These are phyloP conservation scores for Wickerhamiella alocasiicola DNA, from an alignment of 805 yeast genomes.

Conservation along the genomic window DNA sequence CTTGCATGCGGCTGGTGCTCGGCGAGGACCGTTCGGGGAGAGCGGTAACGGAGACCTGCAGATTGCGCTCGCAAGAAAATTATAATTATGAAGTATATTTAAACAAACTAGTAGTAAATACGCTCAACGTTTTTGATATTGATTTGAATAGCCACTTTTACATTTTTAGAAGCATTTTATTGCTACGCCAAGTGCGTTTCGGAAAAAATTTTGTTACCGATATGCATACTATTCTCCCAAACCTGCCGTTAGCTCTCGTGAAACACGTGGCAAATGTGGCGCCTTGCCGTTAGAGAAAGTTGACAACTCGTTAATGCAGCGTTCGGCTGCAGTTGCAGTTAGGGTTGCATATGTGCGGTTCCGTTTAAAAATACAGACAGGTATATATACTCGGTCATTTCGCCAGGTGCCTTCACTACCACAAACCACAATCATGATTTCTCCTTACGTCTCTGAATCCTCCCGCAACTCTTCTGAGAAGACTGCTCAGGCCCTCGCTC, in stretches of 20 bases:
- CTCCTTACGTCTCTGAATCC: not conserved
- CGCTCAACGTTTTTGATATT: no score
- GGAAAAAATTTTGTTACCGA: no score
- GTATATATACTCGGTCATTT: not conserved
- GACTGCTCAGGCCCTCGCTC: not conserved
- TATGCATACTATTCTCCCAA: no score
- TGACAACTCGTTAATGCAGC: not conserved
- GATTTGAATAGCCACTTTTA: no score
- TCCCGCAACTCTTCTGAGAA: not conserved
- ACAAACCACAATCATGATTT: not conserved
- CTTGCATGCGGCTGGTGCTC: not conserved
- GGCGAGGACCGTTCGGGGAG: not conserved
- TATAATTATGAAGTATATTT: not conserved
- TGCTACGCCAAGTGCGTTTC: no score
- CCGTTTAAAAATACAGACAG: not conserved
- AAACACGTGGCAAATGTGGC: no score
- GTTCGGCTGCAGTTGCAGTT: constrained; percentile 4
- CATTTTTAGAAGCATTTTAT: no score
- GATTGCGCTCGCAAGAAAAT: not conserved
- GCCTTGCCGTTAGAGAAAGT: no score
- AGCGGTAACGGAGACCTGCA: constrained; percentile 9
- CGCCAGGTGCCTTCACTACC: not conserved
- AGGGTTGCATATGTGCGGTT: not conserved
- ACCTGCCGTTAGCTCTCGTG: no score
- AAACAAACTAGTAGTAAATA: no score